Evolutionary conservation across 257 asterid genomes (phyloP).

Genomic region (Rhazya stricta): DNA sequence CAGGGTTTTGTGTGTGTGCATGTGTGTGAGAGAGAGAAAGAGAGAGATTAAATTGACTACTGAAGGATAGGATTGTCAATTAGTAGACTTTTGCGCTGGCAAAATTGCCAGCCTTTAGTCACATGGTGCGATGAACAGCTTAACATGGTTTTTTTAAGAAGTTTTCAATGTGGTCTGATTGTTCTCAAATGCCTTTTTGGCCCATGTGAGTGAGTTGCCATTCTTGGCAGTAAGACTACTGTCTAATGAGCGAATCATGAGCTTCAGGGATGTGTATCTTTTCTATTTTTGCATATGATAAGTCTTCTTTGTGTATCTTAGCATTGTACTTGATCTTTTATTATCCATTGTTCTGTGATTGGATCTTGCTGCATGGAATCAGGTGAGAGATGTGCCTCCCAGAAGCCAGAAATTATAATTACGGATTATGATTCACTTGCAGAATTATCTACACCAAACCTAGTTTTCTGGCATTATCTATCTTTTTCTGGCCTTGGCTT

Average conservation of each 20-base stretch:
- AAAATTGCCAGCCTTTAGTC: background rate
- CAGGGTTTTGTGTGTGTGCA: background rate
- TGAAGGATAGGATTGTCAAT: background rate
- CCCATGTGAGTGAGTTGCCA: background rate
- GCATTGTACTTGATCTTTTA: background rate
- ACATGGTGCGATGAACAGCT: background rate
- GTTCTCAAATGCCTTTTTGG: slow-evolving; percentile 5
- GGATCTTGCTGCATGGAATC: background rate
- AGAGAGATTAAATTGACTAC: background rate
- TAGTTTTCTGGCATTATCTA: background rate
- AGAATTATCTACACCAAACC: background rate
- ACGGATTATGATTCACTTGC: background rate
- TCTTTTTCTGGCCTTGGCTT: background rate
- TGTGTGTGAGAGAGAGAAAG: background rate
- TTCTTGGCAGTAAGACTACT: background rate
- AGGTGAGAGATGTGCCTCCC: background rate
- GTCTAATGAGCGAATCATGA: background rate
- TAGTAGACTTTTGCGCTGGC: background rate
- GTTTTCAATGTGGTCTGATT: background rate
- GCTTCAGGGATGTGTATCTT: background rate
- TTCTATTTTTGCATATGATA: background rate
- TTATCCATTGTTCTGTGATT: background rate
- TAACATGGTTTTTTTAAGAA: background rate
- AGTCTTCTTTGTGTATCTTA: background rate
- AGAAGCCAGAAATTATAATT: background rate